Percentiles rank a stretch among this genome's conserved stretches.
These are phyloP conservation scores for Arthrobotrys megalospora DNA, from an alignment of 2,329 filamentous ascomycete genomes.

Conservation along the genomic window DNA sequence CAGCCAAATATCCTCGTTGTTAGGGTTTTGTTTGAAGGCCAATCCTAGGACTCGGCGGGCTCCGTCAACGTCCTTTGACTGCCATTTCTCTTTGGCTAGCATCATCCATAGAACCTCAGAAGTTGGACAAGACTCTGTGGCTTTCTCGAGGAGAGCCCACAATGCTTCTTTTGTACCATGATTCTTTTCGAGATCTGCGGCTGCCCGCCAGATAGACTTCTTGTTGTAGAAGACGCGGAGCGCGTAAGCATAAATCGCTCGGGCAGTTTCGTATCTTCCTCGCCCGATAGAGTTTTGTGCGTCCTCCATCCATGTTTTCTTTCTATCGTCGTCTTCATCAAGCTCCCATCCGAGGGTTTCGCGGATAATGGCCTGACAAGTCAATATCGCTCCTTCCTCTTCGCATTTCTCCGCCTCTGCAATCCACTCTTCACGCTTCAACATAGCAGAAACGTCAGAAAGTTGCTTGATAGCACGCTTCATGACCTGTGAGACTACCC, in stretches of 20 bases:
- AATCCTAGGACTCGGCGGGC: slow-evolving; percentile 87
- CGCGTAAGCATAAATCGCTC: slow-evolving; percentile 93
- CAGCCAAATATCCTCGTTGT: slow-evolving; percentile 98
- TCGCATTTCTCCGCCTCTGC: slow-evolving; percentile 94
- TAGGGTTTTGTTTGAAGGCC: slow-evolving; percentile 94
- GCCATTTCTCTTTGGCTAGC: slow-evolving; percentile 94
- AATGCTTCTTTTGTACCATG: slow-evolving; percentile 87
- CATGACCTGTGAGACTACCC: slow-evolving; percentile 83
- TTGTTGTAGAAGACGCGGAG: slow-evolving; percentile 90
- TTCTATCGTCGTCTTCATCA: slow-evolving; percentile 96
- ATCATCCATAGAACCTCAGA: slow-evolving; percentile 96
- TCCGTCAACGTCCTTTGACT: slow-evolving; percentile 87
- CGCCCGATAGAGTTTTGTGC: slow-evolving; percentile 84
- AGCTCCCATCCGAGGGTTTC: slow-evolving; percentile 94
- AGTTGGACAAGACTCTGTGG: slow-evolving; percentile 91
- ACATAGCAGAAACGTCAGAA: slow-evolving; percentile 93
- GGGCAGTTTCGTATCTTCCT: slow-evolving; percentile 88
- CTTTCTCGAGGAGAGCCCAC: slow-evolving; percentile 89
- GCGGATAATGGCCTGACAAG: slow-evolving; percentile 88
- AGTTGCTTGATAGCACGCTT: slow-evolving; percentile 91
- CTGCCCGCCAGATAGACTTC: slow-evolving; percentile 89
- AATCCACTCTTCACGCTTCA: slow-evolving; percentile 98
- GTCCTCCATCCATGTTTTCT: slow-evolving; percentile 96
- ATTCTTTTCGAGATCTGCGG: slow-evolving; percentile 89
- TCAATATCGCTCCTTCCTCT: slow-evolving; percentile 87